phyloP scores from a whole-genome alignment of 108 stramenopile species.

The Cyclotella atomus region DNA sequence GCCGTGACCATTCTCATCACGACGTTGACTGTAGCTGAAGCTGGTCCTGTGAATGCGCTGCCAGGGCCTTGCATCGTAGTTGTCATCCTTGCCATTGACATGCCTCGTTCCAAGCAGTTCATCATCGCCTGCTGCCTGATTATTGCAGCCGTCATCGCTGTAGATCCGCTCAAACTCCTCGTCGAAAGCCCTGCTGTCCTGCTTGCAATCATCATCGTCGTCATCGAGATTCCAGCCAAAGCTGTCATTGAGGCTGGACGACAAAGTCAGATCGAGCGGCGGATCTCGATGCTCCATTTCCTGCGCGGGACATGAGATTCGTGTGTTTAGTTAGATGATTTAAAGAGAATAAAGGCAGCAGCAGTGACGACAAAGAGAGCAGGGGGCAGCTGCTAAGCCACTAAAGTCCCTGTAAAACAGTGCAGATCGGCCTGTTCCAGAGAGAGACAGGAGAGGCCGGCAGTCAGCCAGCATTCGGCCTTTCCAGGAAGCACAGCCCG shows the following conservation, averaged over 20 bases:
- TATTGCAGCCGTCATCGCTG: neutral
- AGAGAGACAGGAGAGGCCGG: no score
- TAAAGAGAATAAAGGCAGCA: no score
- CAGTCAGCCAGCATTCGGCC: no score
- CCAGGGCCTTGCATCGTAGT: neutral
- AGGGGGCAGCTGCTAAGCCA: no score
- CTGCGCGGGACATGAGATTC: no score
- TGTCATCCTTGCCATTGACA: neutral
- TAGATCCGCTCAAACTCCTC: neutral
- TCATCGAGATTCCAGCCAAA: constrained; percentile 13
- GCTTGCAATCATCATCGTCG: neutral
- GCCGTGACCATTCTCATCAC: neutral
- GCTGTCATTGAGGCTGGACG: neutral
- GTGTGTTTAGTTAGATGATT: no score
- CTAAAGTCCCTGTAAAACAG: no score
- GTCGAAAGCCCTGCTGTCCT: no score
- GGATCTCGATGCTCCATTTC: neutral
- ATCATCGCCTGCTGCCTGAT: no score
- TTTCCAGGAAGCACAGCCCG: no score
- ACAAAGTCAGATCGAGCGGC: neutral
- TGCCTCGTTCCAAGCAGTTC: neutral
- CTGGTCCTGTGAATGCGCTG: neutral
- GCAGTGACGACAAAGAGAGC: no score
- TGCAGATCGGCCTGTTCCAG: no score
- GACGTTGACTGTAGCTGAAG: neutral